Base-by-base conservation (phyloP, 805 yeast genomes). In the Schizosaccharomyces osmophilus region DNA sequence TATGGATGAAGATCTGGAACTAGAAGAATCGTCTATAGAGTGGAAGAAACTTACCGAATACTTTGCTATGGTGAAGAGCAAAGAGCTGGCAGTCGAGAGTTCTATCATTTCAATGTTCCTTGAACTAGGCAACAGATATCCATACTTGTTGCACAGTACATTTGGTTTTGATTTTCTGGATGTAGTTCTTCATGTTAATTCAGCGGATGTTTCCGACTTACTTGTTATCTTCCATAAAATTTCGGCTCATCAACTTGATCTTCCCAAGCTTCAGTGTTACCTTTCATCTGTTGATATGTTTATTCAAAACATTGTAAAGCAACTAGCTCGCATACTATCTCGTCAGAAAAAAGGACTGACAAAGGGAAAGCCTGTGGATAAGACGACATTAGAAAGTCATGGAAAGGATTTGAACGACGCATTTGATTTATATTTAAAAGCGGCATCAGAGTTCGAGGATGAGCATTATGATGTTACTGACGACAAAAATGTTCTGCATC, bases 221-320 rank as follows among this genome's bases (percentile, higher is more conserved):
- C 26, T 19, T 15, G 26, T n/a, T 5, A n/a, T 45, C 11, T 24
- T 45, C 13, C 22, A 24, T 24, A 45, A n/a, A n/a, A 17, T 45
- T 24, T 24, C 51, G 13, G 26, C 51, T 45, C 22, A 11, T 45
- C 11, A 19, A 45, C 51, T 45, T 15, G 51, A 45, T 45, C 51
- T 45, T 15, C 51, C 51, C 6, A 45, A 19, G 51, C 26, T 45
- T 45, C 51, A 45, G 13, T 4, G 11, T 8, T 9, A 73, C 79
- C 4, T 45, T 6, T n/a, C 26, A 8, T 45, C 4, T 24, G 24
- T 45, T 45, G 51, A 45, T 45, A 17, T 24, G 51, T 24, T 45
- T 19, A 45, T 45, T 2, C 51, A 45, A 24, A 45, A n/a, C 26
- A 45, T 45, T 45, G 51, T 45, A 24, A 45, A 45, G 26, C 51